phyloP scores from a whole-genome alignment of 2,329 filamentous ascomycete species.

The Colletotrichum sp. region DNA sequence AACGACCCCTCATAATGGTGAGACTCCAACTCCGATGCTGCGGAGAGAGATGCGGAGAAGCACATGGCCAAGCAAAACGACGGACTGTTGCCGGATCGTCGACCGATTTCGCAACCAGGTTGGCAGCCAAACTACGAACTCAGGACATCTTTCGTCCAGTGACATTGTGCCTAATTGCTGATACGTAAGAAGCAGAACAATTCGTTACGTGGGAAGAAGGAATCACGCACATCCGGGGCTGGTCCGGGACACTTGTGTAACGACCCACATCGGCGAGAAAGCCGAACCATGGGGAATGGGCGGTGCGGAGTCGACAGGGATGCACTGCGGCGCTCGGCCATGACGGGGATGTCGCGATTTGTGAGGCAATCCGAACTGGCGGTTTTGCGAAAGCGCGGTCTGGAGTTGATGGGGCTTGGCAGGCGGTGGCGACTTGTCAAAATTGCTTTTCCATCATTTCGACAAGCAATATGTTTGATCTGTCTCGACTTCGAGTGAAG shows the following conservation, averaged over 20 bases:
- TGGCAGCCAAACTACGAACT: too few species aligned
- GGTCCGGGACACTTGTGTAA: neutral
- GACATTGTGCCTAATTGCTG: neutral
- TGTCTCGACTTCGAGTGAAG: neutral
- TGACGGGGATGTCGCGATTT: neutral
- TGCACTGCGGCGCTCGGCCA: neutral
- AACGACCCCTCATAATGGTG: neutral
- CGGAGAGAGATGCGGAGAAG: neutral
- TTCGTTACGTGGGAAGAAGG: neutral
- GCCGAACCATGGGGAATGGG: neutral
- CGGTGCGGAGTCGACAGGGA: neutral
- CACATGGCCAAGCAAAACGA: neutral
- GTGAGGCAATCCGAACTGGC: neutral
- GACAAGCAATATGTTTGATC: neutral
- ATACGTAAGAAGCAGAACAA: neutral
- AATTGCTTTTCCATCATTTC: neutral
- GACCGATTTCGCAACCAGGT: neutral
- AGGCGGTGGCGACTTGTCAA: neutral
- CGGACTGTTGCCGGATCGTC: neutral
- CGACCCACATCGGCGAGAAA: conserved; percentile 14
- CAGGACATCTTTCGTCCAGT: neutral
- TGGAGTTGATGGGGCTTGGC: neutral
- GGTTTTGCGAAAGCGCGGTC: neutral
- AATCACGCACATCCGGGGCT: neutral
- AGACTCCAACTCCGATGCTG: neutral